Base-by-base conservation (phyloP, 345 rosid species). In the Combretum micranthum region DNA sequence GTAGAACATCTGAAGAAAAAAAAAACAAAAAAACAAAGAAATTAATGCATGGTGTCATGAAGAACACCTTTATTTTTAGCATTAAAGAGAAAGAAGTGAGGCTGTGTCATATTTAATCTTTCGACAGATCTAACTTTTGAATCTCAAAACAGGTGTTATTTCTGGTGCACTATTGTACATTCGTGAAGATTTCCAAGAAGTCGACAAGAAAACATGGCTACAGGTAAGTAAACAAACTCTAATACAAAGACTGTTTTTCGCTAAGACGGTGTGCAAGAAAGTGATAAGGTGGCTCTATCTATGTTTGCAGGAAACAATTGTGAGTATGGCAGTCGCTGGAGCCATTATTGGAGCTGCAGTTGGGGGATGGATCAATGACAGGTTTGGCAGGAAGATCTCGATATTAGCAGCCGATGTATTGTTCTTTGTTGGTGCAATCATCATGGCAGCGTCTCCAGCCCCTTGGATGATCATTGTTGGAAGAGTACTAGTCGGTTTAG, bases 151-250 rank as follows among this genome's bases (percentile, higher is more conserved):
- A 85, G 95, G 90, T 42, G 99, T 94, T 46, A 89, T 87, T 17
- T 94, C 99, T 0, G 97, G 95, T 8, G 96, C 99, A 4, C 65
- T 90, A 48, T 90, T 94, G 44, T 90, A 79, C 68, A 90, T 90
- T 20, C 73, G 55, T 13, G 96, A 90, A 0, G 97, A 90, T 45
- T 90, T 87, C 21, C 73, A 78, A 11, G 69, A 68, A 1, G 96
- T 90, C 20, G 76, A 82, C 16, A 72, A 48, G 64, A 85, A 74
- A 56, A 85, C 97, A 49, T 76, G 83, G 79, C 75, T 88, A 15
- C 96, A 92, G 76, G 86, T 78, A 26, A 20, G 69, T 47, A 47
- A 47, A 11, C 3, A 5, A 32, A 9, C 9, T 11, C 9, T 4
- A 32, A 32, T 7, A 32, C 10, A 32, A 7, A 32, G 39, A 32